Conservation (phyloP, 2,329 filamentous ascomycete species). For the Aspergillus clavatus region DNA sequence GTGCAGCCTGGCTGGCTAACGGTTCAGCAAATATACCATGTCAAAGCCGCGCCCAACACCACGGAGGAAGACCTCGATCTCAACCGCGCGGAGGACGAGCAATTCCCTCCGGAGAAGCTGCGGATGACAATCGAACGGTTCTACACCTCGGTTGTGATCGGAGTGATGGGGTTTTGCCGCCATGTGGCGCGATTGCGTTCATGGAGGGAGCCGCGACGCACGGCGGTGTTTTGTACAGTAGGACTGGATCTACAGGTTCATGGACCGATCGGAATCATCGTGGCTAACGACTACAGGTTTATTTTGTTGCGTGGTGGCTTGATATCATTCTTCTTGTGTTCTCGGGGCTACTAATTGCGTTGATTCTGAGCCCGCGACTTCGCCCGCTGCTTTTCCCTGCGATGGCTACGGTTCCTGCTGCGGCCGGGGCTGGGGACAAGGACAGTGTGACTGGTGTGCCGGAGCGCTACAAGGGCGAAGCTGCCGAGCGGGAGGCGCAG, state of each 20-base stretch:
- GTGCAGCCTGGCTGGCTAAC: not conserved
- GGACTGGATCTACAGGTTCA: not conserved
- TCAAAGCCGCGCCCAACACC: slow-evolving; percentile 60
- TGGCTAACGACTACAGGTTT: slow-evolving; percentile 35
- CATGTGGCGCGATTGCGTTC: slow-evolving; percentile 72
- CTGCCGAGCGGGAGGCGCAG: slow-evolving; percentile 74
- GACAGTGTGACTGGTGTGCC: slow-evolving; percentile 74
- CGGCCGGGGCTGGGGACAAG: slow-evolving; percentile 57
- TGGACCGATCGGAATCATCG: not conserved
- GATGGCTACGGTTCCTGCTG: slow-evolving; percentile 64
- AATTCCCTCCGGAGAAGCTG: slow-evolving; percentile 80
- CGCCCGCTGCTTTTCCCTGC: slow-evolving; percentile 66
- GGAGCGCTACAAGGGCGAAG: slow-evolving; percentile 76
- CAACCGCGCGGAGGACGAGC: slow-evolving; percentile 74
- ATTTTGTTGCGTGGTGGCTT: slow-evolving; percentile 64
- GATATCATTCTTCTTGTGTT: slow-evolving; percentile 65
- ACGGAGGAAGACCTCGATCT: slow-evolving; percentile 68
- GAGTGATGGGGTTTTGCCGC: slow-evolving; percentile 62
- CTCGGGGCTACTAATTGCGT: slow-evolving; percentile 54
- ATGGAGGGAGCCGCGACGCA: slow-evolving; percentile 69
- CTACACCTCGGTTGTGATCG: slow-evolving; percentile 73
- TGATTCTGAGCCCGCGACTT: slow-evolving; percentile 62
- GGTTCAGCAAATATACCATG: slow-evolving; percentile 59
- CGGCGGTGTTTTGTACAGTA: slow-evolving; percentile 60
- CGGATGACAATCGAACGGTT: slow-evolving; percentile 71